These are phyloP conservation scores for Boletellus ananas DNA, from an alignment of 768 basidiomycete species.

Conservation along the genomic window DNA sequence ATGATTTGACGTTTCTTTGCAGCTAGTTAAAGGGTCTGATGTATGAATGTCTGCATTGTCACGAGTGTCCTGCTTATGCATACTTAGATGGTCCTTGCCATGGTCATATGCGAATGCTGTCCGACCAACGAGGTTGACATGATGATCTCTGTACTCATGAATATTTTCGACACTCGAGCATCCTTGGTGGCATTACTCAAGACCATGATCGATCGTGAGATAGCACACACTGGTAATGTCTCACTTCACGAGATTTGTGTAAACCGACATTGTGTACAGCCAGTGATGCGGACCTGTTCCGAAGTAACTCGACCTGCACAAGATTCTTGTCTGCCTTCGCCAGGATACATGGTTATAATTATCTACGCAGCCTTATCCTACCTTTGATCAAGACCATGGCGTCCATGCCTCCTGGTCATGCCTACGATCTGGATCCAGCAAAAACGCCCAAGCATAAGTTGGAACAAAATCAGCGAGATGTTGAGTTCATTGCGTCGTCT, in stretches of 20 bases:
- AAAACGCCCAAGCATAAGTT: conserved; percentile 57
- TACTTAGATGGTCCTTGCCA: conserved; percentile 64
- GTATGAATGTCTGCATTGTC: conserved; percentile 38
- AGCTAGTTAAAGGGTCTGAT: conserved; percentile 74
- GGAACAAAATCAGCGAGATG: conserved; percentile 62
- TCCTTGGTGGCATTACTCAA: conserved; percentile 73
- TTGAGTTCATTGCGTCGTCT: conserved; percentile 67
- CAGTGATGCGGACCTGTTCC: conserved; percentile 77
- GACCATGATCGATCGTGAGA: conserved; percentile 81
- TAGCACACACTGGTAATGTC: conserved; percentile 64
- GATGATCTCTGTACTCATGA: conserved; percentile 81
- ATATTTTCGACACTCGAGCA: conserved; percentile 77
- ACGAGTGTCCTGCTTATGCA: conserved; percentile 7
- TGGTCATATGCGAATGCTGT: conserved; percentile 87
- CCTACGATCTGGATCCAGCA: conserved; percentile 75
- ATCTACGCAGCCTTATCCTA: conserved; percentile 73
- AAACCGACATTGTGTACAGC: conserved; percentile 40
- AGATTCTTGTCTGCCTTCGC: conserved; percentile 84
- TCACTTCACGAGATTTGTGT: background rate
- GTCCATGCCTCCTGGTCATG: conserved; percentile 65
- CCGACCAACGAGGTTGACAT: conserved; percentile 76
- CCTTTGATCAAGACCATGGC: conserved; percentile 76
- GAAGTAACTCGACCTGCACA: conserved; percentile 85
- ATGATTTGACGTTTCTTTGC: conserved; percentile 5
- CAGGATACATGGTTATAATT: conserved; percentile 87